Evolutionary conservation across 805 yeast genomes (phyloP).

Genomic region (Sungouiozyma intestinalis): DNA sequence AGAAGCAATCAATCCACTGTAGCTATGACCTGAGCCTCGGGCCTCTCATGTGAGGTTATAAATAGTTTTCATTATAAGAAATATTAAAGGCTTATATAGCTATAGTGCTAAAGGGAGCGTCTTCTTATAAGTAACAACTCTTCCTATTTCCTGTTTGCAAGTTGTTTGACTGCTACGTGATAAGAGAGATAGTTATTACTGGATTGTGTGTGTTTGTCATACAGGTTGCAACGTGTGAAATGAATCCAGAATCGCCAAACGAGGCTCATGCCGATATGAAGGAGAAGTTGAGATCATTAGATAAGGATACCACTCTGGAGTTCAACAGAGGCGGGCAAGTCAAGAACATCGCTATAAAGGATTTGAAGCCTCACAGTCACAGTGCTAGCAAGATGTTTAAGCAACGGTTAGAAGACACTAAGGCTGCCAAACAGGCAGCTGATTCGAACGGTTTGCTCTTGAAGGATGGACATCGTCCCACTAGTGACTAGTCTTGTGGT

Average conservation of each 20-base stretch:
- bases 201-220: too few relatives aligned
- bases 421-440: neutral
- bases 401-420: neutral
- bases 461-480: slow-evolving; percentile 20
- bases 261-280: too few relatives aligned
- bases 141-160: too few relatives aligned
- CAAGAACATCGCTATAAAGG: slow-evolving; percentile 14
- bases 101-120: too few relatives aligned
- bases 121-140: too few relatives aligned
- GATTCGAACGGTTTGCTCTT: slow-evolving; percentile 17
- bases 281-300: neutral
- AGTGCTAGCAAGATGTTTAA: slow-evolving; percentile 3
- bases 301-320: slow-evolving; percentile 7
- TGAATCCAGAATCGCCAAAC: neutral
- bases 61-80: too few relatives aligned
- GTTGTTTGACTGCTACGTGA: too few relatives aligned
- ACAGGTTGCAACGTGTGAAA: too few relatives aligned
- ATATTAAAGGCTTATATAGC: neutral
- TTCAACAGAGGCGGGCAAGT: slow-evolving; percentile 15
- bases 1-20: too few relatives aligned
- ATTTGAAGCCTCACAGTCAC: slow-evolving; percentile 19
- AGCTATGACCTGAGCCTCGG: too few relatives aligned
- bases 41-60: too few relatives aligned
- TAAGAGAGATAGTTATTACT: too few relatives aligned
- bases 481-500: neutral